Percentiles rank a stretch among this genome's conserved stretches.
phyloP scores from a whole-genome alignment of 352 stramenopile genomes.

The Phytopythium boreale region DNA sequence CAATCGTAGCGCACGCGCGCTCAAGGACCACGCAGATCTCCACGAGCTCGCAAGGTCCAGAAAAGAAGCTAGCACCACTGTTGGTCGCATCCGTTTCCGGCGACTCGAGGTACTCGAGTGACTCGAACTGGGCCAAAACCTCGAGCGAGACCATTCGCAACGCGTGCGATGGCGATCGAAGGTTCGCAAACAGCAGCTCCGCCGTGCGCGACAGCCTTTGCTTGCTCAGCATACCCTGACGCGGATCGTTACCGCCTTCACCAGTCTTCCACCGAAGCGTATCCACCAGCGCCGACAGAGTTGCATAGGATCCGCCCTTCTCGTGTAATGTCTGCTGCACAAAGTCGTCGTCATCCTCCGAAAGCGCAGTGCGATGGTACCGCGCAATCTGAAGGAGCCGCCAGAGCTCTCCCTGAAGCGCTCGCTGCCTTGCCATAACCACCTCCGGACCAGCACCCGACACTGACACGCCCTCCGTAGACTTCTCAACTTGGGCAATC shows the following conservation, averaged over 20 bases:
- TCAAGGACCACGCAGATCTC: constrained; percentile 72
- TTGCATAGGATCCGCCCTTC: constrained; percentile 54
- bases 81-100: constrained; percentile 24
- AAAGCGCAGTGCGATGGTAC: constrained; percentile 19
- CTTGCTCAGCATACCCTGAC: constrained; percentile 39
- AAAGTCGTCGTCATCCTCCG: constrained; percentile 20
- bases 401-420: constrained; percentile 63
- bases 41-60: constrained; percentile 62
- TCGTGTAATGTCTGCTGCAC: constrained; percentile 32
- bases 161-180: constrained; percentile 65
- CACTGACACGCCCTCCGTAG: constrained; percentile 8
- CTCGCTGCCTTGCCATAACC: constrained; percentile 12
- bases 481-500: constrained; percentile 34
- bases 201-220: constrained; percentile 32
- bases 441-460: background rate
- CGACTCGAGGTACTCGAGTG: constrained; percentile 44
- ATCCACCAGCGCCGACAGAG: constrained; percentile 55
- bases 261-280: constrained; percentile 60
- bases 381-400: constrained; percentile 58
- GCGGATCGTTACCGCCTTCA: constrained; percentile 13
- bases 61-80: constrained; percentile 12
- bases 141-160: constrained; percentile 70
- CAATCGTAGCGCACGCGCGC: constrained; percentile 41
- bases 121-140: constrained; percentile 55
- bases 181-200: constrained; percentile 40